A percentile compares a stretch with the other conserved stretches of the same genome.
phyloP scores from a whole-genome alignment of 208 protist genomes.

The Leishmania amazonensis region DNA sequence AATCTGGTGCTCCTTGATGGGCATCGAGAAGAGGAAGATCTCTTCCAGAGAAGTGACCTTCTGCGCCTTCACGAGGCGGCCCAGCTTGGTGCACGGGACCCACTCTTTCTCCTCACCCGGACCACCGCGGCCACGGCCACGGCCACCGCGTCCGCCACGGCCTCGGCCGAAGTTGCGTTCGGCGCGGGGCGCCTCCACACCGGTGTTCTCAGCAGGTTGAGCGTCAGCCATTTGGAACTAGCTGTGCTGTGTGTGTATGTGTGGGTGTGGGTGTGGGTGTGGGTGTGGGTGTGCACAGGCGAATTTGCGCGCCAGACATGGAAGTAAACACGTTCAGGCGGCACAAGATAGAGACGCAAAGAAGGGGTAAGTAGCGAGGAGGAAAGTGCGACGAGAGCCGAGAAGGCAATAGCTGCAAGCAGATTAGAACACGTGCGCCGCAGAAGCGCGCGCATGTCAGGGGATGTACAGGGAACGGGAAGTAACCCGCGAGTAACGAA shows the following conservation, averaged over 20 bases:
- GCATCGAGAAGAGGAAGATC: constrained; percentile 99
- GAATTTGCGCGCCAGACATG: not conserved
- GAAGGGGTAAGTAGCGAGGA: not conserved
- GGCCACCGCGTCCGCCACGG: constrained; percentile 48
- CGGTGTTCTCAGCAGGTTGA: constrained; percentile 44
- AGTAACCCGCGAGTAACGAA: not conserved
- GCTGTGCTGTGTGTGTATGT: not conserved
- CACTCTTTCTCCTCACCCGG: constrained; percentile 93
- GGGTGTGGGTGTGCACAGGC: not conserved
- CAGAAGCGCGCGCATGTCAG: not conserved
- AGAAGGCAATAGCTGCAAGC: not conserved
- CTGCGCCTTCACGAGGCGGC: constrained; percentile 96
- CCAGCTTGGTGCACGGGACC: constrained; percentile 99
- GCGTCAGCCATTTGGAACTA: constrained; percentile 74
- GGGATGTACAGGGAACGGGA: not conserved
- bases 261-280: too few species aligned
- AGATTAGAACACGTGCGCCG: not conserved
- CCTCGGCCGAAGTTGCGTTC: constrained; percentile 65
- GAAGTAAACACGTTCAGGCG: not conserved
- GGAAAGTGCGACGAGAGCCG: not conserved
- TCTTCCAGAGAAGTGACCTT: constrained; percentile 98
- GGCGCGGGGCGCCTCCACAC: constrained; percentile 37
- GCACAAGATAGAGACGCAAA: not conserved
- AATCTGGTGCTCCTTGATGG: constrained; percentile 99
- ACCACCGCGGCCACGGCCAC: constrained; percentile 37